phyloP scores from a whole-genome alignment of 148 eudicot species.

The Amaranthus hypochondriacus region DNA sequence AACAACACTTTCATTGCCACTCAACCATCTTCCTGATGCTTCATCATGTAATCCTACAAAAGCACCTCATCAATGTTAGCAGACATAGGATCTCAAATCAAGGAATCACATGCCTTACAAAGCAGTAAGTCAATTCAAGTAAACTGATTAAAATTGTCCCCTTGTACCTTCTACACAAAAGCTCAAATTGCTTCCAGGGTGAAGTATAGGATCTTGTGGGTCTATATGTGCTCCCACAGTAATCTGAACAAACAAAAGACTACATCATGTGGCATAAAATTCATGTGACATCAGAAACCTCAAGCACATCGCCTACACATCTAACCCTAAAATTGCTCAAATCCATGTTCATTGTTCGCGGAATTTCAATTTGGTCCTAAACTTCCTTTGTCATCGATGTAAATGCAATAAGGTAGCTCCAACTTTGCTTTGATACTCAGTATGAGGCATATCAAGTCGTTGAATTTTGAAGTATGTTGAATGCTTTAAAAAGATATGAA shows the following conservation, averaged over 20 bases:
- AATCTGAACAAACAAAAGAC: slow-evolving; percentile 32
- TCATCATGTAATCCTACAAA: slow-evolving; percentile 40
- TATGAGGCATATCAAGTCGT: no score
- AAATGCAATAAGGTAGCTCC: no score
- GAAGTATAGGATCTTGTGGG: slow-evolving; percentile 65
- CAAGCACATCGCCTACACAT: no score
- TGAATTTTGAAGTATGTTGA: no score
- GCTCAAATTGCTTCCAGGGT: slow-evolving; percentile 50
- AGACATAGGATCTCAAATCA: neutral
- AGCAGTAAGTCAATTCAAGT: no score
- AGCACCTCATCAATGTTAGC: slow-evolving; percentile 8
- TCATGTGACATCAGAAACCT: no score
- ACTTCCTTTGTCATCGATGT: no score
- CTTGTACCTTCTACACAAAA: slow-evolving; percentile 59
- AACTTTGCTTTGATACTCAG: no score
- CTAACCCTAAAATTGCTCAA: no score
- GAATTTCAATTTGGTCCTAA: no score
- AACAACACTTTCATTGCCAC: slow-evolving; percentile 56
- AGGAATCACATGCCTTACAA: neutral
- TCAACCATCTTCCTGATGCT: slow-evolving; percentile 59
- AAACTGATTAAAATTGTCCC: neutral
- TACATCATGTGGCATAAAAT: neutral
- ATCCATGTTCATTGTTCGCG: no score
- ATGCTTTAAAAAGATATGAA: no score
- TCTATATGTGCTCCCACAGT: slow-evolving; percentile 67